These are phyloP conservation scores for Jackrogersella multiformis DNA, from an alignment of 495 filamentous ascomycete species.

Conservation along the genomic window DNA sequence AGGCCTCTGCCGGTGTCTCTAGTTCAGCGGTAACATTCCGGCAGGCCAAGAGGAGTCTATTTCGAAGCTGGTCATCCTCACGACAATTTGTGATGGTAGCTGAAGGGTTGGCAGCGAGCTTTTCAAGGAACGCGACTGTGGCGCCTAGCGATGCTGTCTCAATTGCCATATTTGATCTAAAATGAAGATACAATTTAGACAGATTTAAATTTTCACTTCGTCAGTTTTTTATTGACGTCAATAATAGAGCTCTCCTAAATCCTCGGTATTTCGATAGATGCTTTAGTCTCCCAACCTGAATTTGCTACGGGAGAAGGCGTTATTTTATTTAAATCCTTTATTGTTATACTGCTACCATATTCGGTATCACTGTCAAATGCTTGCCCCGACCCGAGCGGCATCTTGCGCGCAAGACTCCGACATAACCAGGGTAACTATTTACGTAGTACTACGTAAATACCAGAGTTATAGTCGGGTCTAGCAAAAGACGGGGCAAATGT, in stretches of 20 bases:
- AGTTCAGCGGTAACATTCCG: conserved; percentile 24
- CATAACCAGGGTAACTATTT: not conserved
- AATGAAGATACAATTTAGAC: no score
- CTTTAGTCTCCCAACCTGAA: no score
- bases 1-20: conserved; percentile 27
- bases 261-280: no score
- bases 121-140: conserved; percentile 20
- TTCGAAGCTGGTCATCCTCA: conserved; percentile 28
- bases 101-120: conserved; percentile 1
- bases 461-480: not conserved
- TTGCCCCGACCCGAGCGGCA: conserved; percentile 17
- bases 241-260: no score
- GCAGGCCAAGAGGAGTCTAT: conserved; percentile 19
- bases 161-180: not conserved
- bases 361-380: conserved; percentile 5
- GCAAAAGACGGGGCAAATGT: not conserved
- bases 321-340: not conserved
- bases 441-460: not conserved
- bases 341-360: not conserved
- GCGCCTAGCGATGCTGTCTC: not conserved
- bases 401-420: conserved; percentile 11
- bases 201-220: no score
- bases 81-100: not conserved
- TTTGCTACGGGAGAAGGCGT: not conserved
- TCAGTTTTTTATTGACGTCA: no score